Percentiles rank a stretch among this genome's conserved stretches.
Conservation (phyloP, 2,329 filamentous ascomycete genomes). For the Capronia americana region DNA sequence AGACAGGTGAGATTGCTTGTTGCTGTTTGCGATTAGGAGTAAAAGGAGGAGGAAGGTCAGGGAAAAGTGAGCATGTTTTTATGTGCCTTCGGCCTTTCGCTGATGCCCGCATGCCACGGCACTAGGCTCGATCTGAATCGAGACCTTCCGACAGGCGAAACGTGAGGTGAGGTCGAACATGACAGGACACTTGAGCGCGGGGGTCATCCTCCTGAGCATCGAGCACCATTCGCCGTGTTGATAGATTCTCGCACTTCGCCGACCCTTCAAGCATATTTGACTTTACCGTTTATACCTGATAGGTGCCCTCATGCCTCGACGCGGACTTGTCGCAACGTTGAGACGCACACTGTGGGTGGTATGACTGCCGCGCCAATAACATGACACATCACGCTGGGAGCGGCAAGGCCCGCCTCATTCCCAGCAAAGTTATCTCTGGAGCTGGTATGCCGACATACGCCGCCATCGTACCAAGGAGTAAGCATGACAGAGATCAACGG, state of each 20-base stretch:
- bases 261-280: not conserved
- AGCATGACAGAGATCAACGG: not conserved
- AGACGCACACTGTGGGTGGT: not conserved
- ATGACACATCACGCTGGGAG: not conserved
- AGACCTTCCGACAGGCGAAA: not conserved
- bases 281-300: not conserved
- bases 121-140: slow-evolving; percentile 4
- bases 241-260: not conserved
- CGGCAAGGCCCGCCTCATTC: not conserved
- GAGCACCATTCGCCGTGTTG: not conserved
- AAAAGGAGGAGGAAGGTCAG: slow-evolving; percentile 12
- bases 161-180: not conserved
- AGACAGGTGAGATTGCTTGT: slow-evolving; percentile 31
- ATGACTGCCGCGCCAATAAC: not conserved
- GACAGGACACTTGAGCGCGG: not conserved
- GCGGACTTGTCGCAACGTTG: slow-evolving; percentile 1
- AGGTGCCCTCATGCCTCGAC: not conserved
- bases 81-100: slow-evolving; percentile 10
- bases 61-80: slow-evolving; percentile 33
- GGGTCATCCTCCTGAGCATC: not conserved
- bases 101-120: slow-evolving; percentile 13
- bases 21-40: slow-evolving; percentile 27
- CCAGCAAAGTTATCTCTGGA: not conserved
- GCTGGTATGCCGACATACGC: not conserved
- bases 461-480: not conserved